These are phyloP conservation scores for Debaryomyces fabryi DNA, from an alignment of 1,139 yeast genomes.

Conservation along the genomic window DNA sequence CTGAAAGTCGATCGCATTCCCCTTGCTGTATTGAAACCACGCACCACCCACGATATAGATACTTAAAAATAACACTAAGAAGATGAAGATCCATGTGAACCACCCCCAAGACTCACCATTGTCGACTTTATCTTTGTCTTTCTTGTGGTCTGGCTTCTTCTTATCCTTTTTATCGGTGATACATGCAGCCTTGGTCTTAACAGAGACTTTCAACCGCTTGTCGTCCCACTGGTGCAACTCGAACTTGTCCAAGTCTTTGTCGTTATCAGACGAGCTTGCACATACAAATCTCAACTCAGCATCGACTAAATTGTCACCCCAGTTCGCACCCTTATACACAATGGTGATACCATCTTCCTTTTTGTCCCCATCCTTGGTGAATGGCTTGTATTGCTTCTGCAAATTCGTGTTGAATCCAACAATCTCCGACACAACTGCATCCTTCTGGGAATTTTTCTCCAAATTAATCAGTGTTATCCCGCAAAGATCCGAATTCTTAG, in stretches of 20 bases:
- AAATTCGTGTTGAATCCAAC: conserved; percentile 49
- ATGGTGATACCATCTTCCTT: conserved; percentile 48
- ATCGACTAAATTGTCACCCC: conserved; percentile 66
- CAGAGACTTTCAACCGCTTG: conserved; percentile 25
- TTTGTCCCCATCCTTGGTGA: conserved; percentile 22
- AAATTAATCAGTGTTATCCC: conserved; percentile 58
- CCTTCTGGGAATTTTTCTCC: conserved; percentile 42
- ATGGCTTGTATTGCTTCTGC: conserved; percentile 32
- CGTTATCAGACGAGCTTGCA: conserved; percentile 35
- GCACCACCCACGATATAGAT: conserved; percentile 78
- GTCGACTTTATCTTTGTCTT: conserved; percentile 25
- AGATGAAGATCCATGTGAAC: conserved; percentile 74
- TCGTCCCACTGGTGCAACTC: conserved; percentile 37
- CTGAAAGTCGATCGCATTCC: conserved; percentile 53
- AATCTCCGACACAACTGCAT: conserved; percentile 53
- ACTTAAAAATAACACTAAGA: conserved; percentile 67
- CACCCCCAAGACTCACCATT: conserved; percentile 67
- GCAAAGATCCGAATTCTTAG: conserved; percentile 69
- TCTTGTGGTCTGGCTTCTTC: conserved; percentile 20
- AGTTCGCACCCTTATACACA: conserved; percentile 55
- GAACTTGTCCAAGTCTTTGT: conserved; percentile 38
- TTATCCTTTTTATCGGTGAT: conserved; percentile 30
- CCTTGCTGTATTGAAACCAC: conserved; percentile 67
- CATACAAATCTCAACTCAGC: conserved; percentile 61
- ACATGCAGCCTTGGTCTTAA: conserved; percentile 44